Percentiles rank a stretch among this genome's conserved stretches.
These are phyloP conservation scores for Gentiana dahurica DNA, from an alignment of 257 asterid genomes.

Conservation along the genomic window DNA sequence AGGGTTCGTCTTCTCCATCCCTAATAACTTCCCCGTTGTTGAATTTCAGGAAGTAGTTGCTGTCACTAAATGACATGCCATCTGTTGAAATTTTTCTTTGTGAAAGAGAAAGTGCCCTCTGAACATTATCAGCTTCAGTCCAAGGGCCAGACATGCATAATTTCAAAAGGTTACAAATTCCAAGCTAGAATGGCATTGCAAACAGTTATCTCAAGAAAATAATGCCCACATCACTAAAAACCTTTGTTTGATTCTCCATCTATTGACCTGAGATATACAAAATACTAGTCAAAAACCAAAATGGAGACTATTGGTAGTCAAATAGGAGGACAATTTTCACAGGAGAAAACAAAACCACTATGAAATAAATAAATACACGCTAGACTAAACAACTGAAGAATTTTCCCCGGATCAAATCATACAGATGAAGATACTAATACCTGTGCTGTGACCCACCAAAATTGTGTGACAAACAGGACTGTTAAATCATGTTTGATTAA, in stretches of 20 bases:
- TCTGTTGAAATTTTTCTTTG: conserved; percentile 52
- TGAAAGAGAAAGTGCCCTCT: conserved; percentile 43
- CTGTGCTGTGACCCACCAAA: no score
- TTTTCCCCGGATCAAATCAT: no score
- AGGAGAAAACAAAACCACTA: no score
- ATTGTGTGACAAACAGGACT: no score
- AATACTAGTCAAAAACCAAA: background rate
- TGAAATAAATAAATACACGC: no score
- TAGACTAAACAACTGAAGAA: no score
- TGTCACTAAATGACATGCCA: conserved; percentile 24
- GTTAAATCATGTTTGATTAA: no score
- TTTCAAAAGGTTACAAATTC: conserved; percentile 14
- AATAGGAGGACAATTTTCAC: no score
- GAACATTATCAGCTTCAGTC: conserved; percentile 47
- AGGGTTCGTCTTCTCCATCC: conserved; percentile 34
- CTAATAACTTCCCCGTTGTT: conserved; percentile 41
- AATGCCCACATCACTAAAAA: conserved; percentile 4
- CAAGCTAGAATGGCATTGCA: conserved; percentile 19
- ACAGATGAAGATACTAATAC: no score
- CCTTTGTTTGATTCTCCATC: background rate
- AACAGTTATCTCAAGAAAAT: conserved; percentile 19
- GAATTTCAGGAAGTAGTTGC: conserved; percentile 11
- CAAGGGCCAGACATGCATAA: conserved; percentile 85
- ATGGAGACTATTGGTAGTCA: no score
- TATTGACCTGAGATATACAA: conserved; percentile 6